Evolutionary conservation across 352 stramenopile genomes (phyloP).

Genomic region (Pythium periplocum): DNA sequence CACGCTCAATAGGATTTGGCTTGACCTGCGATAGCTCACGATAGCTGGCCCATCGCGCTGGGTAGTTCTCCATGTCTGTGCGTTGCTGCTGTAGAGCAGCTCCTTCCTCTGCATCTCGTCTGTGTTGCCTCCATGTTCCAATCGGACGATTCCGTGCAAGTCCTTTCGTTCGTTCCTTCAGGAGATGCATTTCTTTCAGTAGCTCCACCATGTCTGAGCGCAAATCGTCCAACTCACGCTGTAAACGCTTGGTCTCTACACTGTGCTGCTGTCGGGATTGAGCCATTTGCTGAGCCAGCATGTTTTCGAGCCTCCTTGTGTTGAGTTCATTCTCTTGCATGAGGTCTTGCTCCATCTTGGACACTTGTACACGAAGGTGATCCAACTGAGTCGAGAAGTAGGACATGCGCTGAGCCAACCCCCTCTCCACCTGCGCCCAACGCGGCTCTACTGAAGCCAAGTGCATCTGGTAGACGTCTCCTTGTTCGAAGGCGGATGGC

Average conservation of each 20-base stretch:
- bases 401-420: slow-evolving; percentile 32
- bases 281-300: slow-evolving; percentile 42
- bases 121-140: no score
- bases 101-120: no score
- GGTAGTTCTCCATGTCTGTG: no score
- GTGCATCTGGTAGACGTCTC: no score
- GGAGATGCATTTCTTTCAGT: slow-evolving; percentile 57
- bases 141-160: slow-evolving; percentile 25
- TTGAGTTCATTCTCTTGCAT: slow-evolving; percentile 43
- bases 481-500: no score
- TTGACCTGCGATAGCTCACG: no score
- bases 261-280: slow-evolving; percentile 43
- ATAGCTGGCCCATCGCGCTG: no score
- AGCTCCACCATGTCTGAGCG: slow-evolving; percentile 59
- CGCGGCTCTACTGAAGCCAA: slow-evolving; percentile 1
- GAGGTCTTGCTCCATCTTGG: slow-evolving; percentile 41
- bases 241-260: slow-evolving; percentile 43
- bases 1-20: no score
- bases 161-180: slow-evolving; percentile 72
- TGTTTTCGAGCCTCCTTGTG: slow-evolving; percentile 41
- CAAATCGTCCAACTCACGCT: slow-evolving; percentile 60
- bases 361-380: slow-evolving; percentile 43
- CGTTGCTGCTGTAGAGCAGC: no score
- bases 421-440: slow-evolving; percentile 8
- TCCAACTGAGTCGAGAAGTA: slow-evolving; percentile 36